Evolutionary conservation across 2,329 filamentous ascomycete genomes (phyloP), one percentile per base, ranked within the genome.

Genomic region (Fusarium oligoseptatum): DNA sequence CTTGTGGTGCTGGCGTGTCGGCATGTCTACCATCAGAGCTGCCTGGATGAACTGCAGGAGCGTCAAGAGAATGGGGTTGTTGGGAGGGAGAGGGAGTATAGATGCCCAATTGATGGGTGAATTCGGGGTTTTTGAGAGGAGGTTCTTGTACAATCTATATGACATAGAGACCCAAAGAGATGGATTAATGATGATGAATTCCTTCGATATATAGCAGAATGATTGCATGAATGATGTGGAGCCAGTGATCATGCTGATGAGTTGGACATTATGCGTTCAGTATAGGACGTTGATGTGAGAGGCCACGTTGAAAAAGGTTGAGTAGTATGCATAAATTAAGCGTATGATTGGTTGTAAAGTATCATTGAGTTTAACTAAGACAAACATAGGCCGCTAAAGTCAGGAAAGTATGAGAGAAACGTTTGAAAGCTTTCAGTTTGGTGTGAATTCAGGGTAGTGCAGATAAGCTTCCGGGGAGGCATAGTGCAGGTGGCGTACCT

Each of bases 21-120:
- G 65, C 92, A 94, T 81, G 89, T 93, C 20, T 93, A 92, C 77
- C 92, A 94, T 83, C 87, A 91, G 80, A 86, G 84, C 29, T 95
- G 92, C 79, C 84, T 94, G 43, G 93, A 96, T 79, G 88, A 90
- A 68, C 81, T 92, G 74, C 89, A 90, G 76, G 87, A 87, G 37
- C 85, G 88, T 70, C 85, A 86, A 66, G 87, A 87, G 75, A 84
- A 83, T 73, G 86, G 84, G 66, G 88, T 84, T 70, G 83, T 87
- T 9, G 83, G 84, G 37, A 85, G 84, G 45, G 84, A 88, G 73
- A 82, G 84, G 72, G 88, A 86, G 78, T 90, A 89, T 79, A 85
- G 83, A 75, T 91, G 89, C 79, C 89, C 89, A 11, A 87, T 91
- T 78, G 89, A 91, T 78, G 88, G 88, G 64, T 89, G 81, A 80